phyloP scores from a whole-genome alignment of 2,329 filamentous ascomycete species.

The Fusarium chlamydosporum region DNA sequence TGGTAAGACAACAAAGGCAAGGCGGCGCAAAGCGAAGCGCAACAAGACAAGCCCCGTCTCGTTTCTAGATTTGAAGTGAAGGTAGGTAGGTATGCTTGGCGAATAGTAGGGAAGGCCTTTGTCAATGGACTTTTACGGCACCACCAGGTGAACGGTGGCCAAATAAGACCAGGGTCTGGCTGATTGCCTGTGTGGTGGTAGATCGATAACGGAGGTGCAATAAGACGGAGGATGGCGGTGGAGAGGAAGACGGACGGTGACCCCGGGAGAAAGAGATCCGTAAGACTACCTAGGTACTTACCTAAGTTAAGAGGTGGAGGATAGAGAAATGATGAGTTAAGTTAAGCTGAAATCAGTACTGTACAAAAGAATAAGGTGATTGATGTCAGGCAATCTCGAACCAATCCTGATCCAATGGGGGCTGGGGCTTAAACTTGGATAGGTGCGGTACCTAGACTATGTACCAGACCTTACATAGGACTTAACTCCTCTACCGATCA shows the following conservation, averaged over 20 bases:
- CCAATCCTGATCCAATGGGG: conserved; percentile 24
- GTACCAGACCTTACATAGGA: background rate
- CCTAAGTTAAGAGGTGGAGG: conserved; percentile 6
- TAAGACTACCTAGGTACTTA: background rate
- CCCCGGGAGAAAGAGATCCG: conserved; percentile 31
- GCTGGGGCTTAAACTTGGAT: conserved; percentile 23
- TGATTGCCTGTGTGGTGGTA: conserved; percentile 20
- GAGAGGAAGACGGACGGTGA: conserved; percentile 38
- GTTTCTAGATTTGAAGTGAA: conserved; percentile 29
- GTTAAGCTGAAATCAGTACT: conserved; percentile 10
- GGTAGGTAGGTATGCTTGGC: conserved; percentile 36
- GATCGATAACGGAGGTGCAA: conserved; percentile 34
- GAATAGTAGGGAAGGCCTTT: conserved; percentile 24
- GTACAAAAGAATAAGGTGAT: conserved; percentile 22
- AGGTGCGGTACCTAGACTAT: too few species aligned
- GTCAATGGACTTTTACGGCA: conserved; percentile 37
- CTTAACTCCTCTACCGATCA: conserved; percentile 20
- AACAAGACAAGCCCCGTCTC: conserved; percentile 26
- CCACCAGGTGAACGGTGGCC: conserved; percentile 39
- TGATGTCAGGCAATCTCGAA: conserved; percentile 17
- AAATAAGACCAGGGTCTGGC: conserved; percentile 33
- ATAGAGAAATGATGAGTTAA: conserved; percentile 7
- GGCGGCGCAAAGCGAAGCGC: conserved; percentile 32
- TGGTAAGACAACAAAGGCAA: conserved; percentile 39
- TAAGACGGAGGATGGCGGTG: conserved; percentile 37